These are phyloP conservation scores for Solanum piurae DNA, from an alignment of 257 asterid species.

Conservation along the genomic window DNA sequence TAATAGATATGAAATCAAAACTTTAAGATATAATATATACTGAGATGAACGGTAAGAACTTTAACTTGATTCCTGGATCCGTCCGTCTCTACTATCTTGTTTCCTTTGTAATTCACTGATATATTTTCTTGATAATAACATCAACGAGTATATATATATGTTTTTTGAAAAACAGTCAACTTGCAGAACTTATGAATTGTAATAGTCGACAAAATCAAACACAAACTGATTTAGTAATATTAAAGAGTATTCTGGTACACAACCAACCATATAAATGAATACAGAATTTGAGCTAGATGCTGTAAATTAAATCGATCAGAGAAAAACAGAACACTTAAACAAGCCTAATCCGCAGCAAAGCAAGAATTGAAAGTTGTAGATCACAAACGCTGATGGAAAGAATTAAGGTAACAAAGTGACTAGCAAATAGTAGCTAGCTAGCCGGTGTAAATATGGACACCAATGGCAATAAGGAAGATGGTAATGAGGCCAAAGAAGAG, in stretches of 20 bases:
- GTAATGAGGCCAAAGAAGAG: slow-evolving; percentile 69
- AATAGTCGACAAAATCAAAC: not conserved
- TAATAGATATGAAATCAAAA: not conserved
- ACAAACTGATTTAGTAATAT: not conserved
- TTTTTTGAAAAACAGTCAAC: not conserved
- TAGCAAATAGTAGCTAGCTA: not conserved
- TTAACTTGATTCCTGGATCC: not conserved
- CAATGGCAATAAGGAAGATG: slow-evolving; percentile 69
- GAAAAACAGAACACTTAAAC: not conserved
- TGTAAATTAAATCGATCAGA: not conserved
- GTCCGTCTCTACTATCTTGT: not conserved
- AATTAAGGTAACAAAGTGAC: not conserved
- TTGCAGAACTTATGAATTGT: not conserved
- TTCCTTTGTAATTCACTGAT: not conserved
- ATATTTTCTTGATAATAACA: not conserved
- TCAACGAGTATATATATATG: not conserved
- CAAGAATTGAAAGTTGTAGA: not conserved
- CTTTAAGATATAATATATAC: not conserved
- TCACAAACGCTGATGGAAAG: not conserved
- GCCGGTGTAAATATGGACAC: slow-evolving; percentile 69
- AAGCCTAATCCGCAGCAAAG: not conserved
- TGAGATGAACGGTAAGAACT: not conserved
- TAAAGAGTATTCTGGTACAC: not conserved
- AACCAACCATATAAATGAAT: not conserved
- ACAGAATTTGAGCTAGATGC: not conserved